phyloP scores from a whole-genome alignment of 208 protist genomes.

The Leishmania tarentolae region DNA sequence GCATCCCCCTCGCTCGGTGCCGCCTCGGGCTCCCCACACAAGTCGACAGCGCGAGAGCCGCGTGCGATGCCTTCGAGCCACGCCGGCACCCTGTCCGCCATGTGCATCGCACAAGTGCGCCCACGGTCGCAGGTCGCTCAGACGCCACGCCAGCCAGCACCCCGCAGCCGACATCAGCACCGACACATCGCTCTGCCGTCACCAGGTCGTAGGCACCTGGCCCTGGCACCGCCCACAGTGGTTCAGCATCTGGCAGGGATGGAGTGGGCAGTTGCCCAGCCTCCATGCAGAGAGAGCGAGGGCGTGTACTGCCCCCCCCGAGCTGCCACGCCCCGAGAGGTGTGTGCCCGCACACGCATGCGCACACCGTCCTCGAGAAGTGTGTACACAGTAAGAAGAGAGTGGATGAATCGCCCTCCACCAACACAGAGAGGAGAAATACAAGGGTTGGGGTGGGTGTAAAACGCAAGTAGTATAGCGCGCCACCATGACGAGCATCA shows the following conservation, averaged over 20 bases:
- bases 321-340: background rate
- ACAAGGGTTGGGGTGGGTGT: too few relatives aligned
- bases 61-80: background rate
- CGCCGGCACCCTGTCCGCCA: background rate
- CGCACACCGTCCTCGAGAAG: background rate
- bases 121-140: background rate
- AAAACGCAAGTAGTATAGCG: too few relatives aligned
- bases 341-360: background rate
- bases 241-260: background rate
- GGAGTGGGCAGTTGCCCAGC: background rate
- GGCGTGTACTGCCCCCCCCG: background rate
- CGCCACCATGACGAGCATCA: background rate
- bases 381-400: background rate
- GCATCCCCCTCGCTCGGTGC: too few relatives aligned
- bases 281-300: background rate
- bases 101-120: background rate
- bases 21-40: background rate
- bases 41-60: background rate
- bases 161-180: background rate
- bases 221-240: background rate
- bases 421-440: background rate
- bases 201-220: background rate
- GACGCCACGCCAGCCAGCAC: background rate
- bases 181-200: background rate
- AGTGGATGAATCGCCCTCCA: background rate